These are phyloP conservation scores for Apiotrichum laibachii DNA, from an alignment of 1,284 basidiomycete species.

Conservation along the genomic window DNA sequence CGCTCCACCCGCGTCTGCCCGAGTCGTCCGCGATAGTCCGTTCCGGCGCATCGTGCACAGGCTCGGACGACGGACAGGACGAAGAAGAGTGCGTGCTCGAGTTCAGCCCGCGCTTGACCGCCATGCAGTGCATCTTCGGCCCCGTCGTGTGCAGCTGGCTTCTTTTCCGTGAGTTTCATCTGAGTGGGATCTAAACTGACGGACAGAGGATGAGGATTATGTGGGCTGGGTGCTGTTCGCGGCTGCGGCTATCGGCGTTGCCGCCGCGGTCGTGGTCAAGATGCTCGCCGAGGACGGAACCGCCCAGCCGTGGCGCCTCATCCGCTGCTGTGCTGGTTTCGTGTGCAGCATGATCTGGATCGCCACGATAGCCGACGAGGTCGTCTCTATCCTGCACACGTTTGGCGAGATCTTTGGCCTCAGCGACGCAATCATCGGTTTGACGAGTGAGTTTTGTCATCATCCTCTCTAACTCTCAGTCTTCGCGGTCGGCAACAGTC, in stretches of 20 bases:
- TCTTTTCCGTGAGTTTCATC: slow-evolving; percentile 62
- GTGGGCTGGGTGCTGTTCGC: slow-evolving; percentile 61
- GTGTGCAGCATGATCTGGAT: slow-evolving; percentile 88
- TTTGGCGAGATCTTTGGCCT: slow-evolving; percentile 90
- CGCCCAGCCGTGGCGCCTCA: slow-evolving; percentile 62
- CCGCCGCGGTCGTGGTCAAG: slow-evolving; percentile 60
- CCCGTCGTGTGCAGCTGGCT: slow-evolving; percentile 73
- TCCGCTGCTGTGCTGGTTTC: slow-evolving; percentile 86
- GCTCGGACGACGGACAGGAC: slow-evolving; percentile 4
- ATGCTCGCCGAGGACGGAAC: slow-evolving; percentile 63
- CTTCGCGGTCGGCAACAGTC: slow-evolving; percentile 92
- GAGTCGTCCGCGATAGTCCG: slow-evolving; percentile 8
- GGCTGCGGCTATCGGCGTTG: slow-evolving; percentile 59
- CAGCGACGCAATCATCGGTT: slow-evolving; percentile 93
- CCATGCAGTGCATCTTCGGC: slow-evolving; percentile 72
- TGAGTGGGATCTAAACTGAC: slow-evolving; percentile 5
- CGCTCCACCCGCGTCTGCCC: slow-evolving; percentile 2
- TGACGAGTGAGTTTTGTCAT: slow-evolving; percentile 59
- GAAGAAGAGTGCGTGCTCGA: slow-evolving; percentile 42
- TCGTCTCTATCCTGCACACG: slow-evolving; percentile 83
- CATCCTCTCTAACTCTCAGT: slow-evolving; percentile 47
- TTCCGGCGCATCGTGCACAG: not conserved
- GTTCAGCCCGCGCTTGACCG: slow-evolving; percentile 78
- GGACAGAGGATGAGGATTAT: slow-evolving; percentile 59
- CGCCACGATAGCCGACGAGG: slow-evolving; percentile 90